Conservation (phyloP, 2,329 filamentous ascomycete genomes). For the Colletotrichum tropicale region DNA sequence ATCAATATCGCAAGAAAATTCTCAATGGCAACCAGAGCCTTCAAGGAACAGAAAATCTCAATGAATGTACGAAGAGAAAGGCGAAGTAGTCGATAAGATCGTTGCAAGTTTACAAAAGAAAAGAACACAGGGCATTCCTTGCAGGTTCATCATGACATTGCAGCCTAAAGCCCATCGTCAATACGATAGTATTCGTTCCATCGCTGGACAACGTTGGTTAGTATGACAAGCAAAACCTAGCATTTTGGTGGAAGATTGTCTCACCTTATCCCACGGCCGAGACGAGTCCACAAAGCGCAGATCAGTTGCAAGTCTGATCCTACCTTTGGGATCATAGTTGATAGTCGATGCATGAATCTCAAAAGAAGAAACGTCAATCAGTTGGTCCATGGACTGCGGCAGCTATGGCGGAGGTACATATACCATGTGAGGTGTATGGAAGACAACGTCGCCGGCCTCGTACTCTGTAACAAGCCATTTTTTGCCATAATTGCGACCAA, state of each 20-base stretch:
- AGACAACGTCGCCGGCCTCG: slow-evolving; percentile 43
- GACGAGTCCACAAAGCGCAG: slow-evolving; percentile 57
- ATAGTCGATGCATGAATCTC: slow-evolving; percentile 58
- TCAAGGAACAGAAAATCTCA: fast-evolving
- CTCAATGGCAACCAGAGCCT: fast-evolving
- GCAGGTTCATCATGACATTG: neutral
- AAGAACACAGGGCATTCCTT: neutral
- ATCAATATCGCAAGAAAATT: neutral
- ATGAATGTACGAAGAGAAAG: neutral
- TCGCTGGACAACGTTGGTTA: neutral
- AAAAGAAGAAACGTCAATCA: neutral
- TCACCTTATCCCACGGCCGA: slow-evolving; percentile 52
- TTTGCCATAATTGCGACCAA: slow-evolving; percentile 28
- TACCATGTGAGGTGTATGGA: slow-evolving; percentile 40
- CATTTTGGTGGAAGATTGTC: fast-evolving
- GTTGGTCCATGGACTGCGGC: fast-evolving
- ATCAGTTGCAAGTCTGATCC: slow-evolving; percentile 61
- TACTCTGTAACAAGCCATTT: slow-evolving; percentile 41
- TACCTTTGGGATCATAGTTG: slow-evolving; percentile 54
- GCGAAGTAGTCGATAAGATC: fast-evolving
- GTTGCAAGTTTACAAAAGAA: neutral
- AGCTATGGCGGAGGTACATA: fast-evolving
- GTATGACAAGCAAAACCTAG: neutral
- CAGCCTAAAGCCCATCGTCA: neutral
- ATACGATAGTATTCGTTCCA: slow-evolving; percentile 9